Evolutionary conservation across 2,329 filamentous ascomycete species (phyloP), one percentile per base, ranked within the genome.

Genomic region (Cryphonectria radicalis): DNA sequence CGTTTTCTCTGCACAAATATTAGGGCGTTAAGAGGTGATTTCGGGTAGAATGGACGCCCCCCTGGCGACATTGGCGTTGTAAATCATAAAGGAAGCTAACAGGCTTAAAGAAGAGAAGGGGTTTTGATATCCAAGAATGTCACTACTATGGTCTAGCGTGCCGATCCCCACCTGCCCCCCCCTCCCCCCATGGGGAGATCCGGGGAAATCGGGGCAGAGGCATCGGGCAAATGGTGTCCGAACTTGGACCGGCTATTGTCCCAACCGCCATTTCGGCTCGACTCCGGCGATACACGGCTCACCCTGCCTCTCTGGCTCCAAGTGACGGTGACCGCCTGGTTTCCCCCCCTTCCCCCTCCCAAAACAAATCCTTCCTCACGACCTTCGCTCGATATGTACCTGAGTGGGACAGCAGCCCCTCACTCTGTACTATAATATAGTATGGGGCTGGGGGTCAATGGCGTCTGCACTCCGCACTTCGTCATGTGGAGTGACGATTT

Each of bases 151-250:
- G 25, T 59, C 55, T 59, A 59, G 55, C 55, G 55, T 59, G 28
- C 25, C 28, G 55, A 8, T 53, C 46, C 13, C 10, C n/a, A n/a
- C n/a, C 3, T 5, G 5, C 43, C 4, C 40, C 13, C 40, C 40
- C 25, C n/a, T 11, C 8, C 8, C 53, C 53, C 0, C 2, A 40
- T 53, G 46, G 60, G n/a, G 62, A 42, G 28, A 62, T 62, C 59
- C 35, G 32, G 22, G 25, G 37, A 28, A 40, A 57, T 3, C 53
- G 63, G 40, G 37, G 62, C 40, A 25, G n/a, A 60, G 10, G 22
- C 50, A 17, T 63, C 68, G 68, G 68, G 68, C 37, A 53, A 67
- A 67, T 55, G 57, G 32, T n/a, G 55, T 55, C 68, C 63, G 68
- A 70, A 37, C 55, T 22, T 40, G 32, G 32, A 55, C 59, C 63